phyloP scores from a whole-genome alignment of 495 filamentous ascomycete genomes.

The Sporormia fimetaria region DNA sequence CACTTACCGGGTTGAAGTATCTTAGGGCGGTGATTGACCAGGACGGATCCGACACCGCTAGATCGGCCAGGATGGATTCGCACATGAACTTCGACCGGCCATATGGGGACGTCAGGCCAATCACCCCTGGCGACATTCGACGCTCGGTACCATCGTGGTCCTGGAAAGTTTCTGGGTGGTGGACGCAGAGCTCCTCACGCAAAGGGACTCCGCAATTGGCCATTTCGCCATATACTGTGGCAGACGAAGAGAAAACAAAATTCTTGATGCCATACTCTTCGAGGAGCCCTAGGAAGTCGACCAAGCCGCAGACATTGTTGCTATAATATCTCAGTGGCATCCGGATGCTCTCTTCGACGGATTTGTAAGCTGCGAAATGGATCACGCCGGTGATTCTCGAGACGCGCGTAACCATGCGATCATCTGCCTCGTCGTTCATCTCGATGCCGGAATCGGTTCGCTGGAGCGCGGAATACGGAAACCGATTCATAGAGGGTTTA shows the following conservation, averaged over 20 bases:
- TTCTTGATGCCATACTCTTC: constrained; percentile 50
- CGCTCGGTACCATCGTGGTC: constrained; percentile 30
- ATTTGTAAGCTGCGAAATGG: constrained; percentile 54
- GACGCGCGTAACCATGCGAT: constrained; percentile 8
- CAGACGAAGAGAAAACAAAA: constrained; percentile 57
- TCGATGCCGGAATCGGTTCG: constrained; percentile 23
- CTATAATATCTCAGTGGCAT: constrained; percentile 51
- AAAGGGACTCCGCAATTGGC: constrained; percentile 44
- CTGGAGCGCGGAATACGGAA: constrained; percentile 13
- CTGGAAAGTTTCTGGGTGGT: constrained; percentile 36
- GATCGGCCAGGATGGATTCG: constrained; percentile 53
- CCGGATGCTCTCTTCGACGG: constrained; percentile 42
- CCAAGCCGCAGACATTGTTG: constrained; percentile 55
- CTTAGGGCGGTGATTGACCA: constrained; percentile 53
- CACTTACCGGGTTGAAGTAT: constrained; percentile 51
- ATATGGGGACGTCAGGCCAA: constrained; percentile 53
- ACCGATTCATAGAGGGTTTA: constrained; percentile 1
- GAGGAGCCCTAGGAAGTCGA: constrained; percentile 46
- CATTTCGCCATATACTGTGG: constrained; percentile 51
- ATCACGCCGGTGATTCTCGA: constrained; percentile 50
- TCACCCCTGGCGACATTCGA: constrained; percentile 35
- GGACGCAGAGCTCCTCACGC: constrained; percentile 49
- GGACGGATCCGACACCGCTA: constrained; percentile 45
- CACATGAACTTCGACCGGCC: constrained; percentile 57
- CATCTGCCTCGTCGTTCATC: constrained; percentile 13